Evolutionary conservation across 2,329 filamentous ascomycete genomes (phyloP).

Genomic region (Clarireedia paspali): DNA sequence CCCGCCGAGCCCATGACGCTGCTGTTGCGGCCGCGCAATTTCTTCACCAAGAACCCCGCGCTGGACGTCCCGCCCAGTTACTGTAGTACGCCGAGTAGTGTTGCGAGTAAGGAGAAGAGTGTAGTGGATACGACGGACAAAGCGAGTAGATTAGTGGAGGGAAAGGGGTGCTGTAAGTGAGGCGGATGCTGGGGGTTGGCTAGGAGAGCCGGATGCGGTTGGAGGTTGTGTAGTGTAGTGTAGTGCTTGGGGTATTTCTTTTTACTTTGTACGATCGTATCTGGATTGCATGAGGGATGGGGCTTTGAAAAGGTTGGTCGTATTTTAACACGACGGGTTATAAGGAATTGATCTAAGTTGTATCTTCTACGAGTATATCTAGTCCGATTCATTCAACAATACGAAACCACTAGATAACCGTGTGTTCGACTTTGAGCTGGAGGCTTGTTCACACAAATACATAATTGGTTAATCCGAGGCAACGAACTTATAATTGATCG

Average conservation of each 20-base stretch:
- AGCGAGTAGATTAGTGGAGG: slow-evolving; percentile 6
- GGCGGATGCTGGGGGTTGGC: too few species aligned
- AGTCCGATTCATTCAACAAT: too few species aligned
- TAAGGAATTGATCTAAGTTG: too few species aligned
- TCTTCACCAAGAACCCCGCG: slow-evolving; percentile 50
- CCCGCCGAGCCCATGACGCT: slow-evolving; percentile 73
- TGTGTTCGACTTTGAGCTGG: too few species aligned
- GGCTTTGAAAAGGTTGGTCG: not conserved
- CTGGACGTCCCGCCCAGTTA: slow-evolving; percentile 58
- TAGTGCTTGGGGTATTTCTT: not conserved
- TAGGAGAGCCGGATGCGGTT: not conserved
- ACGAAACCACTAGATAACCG: too few species aligned
- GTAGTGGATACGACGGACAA: slow-evolving; percentile 5
- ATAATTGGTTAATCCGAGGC: too few species aligned
- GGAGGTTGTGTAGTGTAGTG: not conserved
- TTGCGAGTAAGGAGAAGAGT: slow-evolving; percentile 30
- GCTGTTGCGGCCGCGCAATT: slow-evolving; percentile 50
- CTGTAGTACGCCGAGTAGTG: slow-evolving; percentile 63
- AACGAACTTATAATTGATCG: too few species aligned
- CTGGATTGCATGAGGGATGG: not conserved
- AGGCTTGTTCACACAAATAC: too few species aligned
- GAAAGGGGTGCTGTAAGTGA: not conserved
- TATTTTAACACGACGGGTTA: too few species aligned
- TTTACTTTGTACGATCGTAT: not conserved
- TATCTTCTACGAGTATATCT: too few species aligned